These are phyloP conservation scores for Phaeosphaeria sp. DNA, from an alignment of 2,329 filamentous ascomycete genomes.

Conservation along the genomic window DNA sequence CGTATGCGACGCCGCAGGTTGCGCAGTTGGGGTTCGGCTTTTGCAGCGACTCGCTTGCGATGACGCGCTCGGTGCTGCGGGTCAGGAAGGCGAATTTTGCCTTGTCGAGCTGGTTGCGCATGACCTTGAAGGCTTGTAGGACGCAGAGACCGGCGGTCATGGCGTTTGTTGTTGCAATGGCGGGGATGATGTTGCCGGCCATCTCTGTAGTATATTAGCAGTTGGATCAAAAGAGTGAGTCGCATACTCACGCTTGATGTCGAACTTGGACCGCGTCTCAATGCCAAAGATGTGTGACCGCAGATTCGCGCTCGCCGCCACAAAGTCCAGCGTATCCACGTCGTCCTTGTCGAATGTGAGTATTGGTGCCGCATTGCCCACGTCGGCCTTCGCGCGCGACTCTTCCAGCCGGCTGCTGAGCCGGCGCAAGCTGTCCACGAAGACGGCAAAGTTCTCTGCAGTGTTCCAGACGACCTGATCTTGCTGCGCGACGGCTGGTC, in stretches of 20 bases:
- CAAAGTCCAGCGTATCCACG: constrained; percentile 92
- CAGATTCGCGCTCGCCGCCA: constrained; percentile 87
- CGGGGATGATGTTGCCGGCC: constrained; percentile 98
- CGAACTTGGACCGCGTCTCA: constrained; percentile 86
- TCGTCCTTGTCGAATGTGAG: constrained; percentile 98
- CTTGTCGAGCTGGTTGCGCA: constrained; percentile 70
- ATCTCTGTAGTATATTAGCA: constrained; percentile 67
- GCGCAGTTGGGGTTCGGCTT: constrained; percentile 82
- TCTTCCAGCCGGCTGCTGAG: constrained; percentile 76
- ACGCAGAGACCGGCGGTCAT: constrained; percentile 94
- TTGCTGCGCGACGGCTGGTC: constrained; percentile 63
- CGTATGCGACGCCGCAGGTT: constrained; percentile 79
- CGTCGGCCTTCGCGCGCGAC: constrained; percentile 63
- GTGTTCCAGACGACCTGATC: constrained; percentile 83
- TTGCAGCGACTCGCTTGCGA: constrained; percentile 62
- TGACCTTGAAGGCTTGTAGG: constrained; percentile 88
- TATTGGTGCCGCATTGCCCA: constrained; percentile 59
- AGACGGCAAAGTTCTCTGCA: constrained; percentile 83
- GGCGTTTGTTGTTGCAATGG: constrained; percentile 97
- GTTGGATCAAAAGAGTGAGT: too few relatives aligned
- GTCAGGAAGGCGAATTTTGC: constrained; percentile 88
- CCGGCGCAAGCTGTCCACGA: constrained; percentile 81
- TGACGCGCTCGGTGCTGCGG: constrained; percentile 65
- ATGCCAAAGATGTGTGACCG: constrained; percentile 90
- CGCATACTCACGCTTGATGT: constrained; percentile 80